phyloP scores from a whole-genome alignment of 306 rosid species.

The Alnus rubra region DNA sequence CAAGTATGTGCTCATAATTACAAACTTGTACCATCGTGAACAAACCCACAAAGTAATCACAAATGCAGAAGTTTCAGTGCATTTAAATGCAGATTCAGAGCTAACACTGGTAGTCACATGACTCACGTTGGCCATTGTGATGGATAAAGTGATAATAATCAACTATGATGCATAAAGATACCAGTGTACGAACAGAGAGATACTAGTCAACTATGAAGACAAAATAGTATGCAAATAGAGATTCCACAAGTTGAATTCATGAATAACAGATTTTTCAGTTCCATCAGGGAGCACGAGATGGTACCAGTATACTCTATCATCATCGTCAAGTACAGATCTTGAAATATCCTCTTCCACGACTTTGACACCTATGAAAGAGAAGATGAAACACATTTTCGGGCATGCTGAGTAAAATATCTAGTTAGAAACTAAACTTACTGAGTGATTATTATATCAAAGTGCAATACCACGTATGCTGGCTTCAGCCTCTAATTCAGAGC shows the following conservation, averaged over 20 bases:
- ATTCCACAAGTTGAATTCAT: slow-evolving; percentile 16
- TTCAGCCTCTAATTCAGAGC: slow-evolving; percentile 50
- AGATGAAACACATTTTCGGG: slow-evolving; percentile 12
- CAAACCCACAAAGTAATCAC: not conserved
- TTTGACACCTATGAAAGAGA: slow-evolving; percentile 41
- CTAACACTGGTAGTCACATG: not conserved
- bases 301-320: slow-evolving; percentile 73
- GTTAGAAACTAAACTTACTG: slow-evolving; percentile 19
- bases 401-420: slow-evolving; percentile 19
- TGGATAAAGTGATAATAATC: not conserved
- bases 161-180: slow-evolving; percentile 1
- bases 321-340: slow-evolving; percentile 47
- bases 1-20: slow-evolving; percentile 9
- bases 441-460: slow-evolving; percentile 19
- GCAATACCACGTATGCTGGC: slow-evolving; percentile 44
- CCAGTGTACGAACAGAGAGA: slow-evolving; percentile 14
- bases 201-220: not conserved
- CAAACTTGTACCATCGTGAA: not conserved
- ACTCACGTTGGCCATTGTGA: not conserved
- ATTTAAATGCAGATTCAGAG: not conserved
- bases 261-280: slow-evolving; percentile 22
- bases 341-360: slow-evolving; percentile 49
- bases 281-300: slow-evolving; percentile 29
- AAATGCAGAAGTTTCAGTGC: not conserved
- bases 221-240: slow-evolving; percentile 11